phyloP scores from a whole-genome alignment of 202 grass and related monocot species.

The Miscanthus sacchariflorus region DNA sequence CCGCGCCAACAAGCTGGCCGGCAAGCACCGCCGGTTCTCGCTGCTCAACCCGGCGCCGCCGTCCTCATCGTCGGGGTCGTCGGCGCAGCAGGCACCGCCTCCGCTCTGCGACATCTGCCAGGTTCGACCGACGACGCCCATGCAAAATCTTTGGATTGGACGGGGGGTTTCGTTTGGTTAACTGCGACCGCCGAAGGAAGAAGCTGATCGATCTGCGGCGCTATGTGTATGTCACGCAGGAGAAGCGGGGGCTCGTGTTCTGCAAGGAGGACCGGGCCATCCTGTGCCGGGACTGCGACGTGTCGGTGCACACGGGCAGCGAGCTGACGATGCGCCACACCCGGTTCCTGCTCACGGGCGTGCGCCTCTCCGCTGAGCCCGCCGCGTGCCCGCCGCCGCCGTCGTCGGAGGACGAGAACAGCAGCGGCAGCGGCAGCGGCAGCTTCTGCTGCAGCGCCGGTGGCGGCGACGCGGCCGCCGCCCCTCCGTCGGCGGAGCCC shows the following conservation, averaged over 20 bases:
- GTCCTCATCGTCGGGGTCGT: constrained; percentile 19
- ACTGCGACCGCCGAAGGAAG: too few relatives aligned
- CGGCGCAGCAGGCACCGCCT: not conserved
- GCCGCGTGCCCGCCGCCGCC: constrained; percentile 49
- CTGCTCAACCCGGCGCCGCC: constrained; percentile 60
- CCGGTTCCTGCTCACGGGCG: constrained; percentile 81
- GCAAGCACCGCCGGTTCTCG: constrained; percentile 84
- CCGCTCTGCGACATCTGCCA: constrained; percentile 96
- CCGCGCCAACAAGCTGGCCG: constrained; percentile 82
- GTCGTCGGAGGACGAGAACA: constrained; percentile 44
- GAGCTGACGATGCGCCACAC: constrained; percentile 80
- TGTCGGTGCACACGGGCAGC: constrained; percentile 68
- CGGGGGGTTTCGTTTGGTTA: too few relatives aligned
- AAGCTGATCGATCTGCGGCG: too few relatives aligned
- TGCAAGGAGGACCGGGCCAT: constrained; percentile 97
- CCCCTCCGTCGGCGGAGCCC: not conserved
- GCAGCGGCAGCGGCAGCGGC: constrained; percentile 38
- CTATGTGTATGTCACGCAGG: constrained; percentile 37
- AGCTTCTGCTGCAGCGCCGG: constrained; percentile 48
- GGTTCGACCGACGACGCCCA: constrained; percentile 30
- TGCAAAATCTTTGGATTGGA: too few relatives aligned
- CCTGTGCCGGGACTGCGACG: constrained; percentile 90
- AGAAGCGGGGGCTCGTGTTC: constrained; percentile 89
- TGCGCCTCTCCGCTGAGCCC: constrained; percentile 74
- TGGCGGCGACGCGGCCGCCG: constrained; percentile 4